Evolutionary conservation across 2,329 filamentous ascomycete species (phyloP).

Genomic region (Aquanectria penicillioides): DNA sequence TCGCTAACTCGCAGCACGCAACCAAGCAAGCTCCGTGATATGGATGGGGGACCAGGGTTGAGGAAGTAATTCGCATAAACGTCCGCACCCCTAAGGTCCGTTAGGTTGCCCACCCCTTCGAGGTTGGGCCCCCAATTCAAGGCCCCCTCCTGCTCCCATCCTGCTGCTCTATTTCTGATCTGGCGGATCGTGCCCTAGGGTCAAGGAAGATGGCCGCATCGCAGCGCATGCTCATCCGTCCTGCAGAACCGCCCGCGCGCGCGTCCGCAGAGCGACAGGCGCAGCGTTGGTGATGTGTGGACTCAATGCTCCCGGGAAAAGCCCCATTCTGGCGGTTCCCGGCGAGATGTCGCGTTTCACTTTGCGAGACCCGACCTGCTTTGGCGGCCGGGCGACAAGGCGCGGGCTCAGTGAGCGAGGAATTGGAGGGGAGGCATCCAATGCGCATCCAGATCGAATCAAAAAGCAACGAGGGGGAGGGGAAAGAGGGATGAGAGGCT

Average conservation of each 20-base stretch:
- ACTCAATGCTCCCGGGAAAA: no score
- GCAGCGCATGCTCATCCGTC: not conserved
- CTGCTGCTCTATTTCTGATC: slow-evolving; percentile 21
- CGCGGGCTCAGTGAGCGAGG: slow-evolving; percentile 20
- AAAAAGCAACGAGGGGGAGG: slow-evolving; percentile 30
- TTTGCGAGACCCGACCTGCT: not conserved
- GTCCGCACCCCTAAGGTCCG: not conserved
- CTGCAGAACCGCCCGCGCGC: slow-evolving; percentile 2
- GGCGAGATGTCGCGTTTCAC: slow-evolving; percentile 35
- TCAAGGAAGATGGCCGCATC: slow-evolving; percentile 4
- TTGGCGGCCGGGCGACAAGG: slow-evolving; percentile 14
- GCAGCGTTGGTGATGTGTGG: not conserved
- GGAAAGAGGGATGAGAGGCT: no score
- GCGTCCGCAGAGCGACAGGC: slow-evolving; percentile 2
- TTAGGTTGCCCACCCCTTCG: not conserved
- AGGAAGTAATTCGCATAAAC: slow-evolving; percentile 12
- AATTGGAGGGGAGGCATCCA: slow-evolving; percentile 30
- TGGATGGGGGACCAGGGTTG: slow-evolving; percentile 5
- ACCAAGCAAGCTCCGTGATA: slow-evolving; percentile 4
- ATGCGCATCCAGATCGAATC: slow-evolving; percentile 18
- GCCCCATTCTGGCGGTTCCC: slow-evolving; percentile 16
- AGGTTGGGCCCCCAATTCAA: not conserved
- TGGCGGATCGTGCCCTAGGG: slow-evolving; percentile 7
- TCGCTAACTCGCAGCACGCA: not conserved
- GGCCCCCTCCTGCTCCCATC: slow-evolving; percentile 13